Evolutionary conservation across 139 green algal genomes (phyloP), one percentile per base, ranked within the genome.

Genomic region (Monoraphidium neglectum): DNA sequence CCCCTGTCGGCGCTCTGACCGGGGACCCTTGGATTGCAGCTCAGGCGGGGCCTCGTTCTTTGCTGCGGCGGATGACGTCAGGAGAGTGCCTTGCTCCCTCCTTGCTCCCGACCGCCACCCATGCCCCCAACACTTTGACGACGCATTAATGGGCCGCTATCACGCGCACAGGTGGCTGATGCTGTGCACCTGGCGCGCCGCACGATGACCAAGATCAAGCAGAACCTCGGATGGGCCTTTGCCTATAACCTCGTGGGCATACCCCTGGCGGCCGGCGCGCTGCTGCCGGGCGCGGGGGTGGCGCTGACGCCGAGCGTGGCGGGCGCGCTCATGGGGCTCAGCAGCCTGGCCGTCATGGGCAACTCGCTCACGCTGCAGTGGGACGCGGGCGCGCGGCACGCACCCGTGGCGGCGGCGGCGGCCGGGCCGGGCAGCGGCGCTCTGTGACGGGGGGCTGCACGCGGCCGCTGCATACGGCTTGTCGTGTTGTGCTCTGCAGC

Each of bases 201-300:
- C 38, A 98, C 93, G 6, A 81, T 98, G 33, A 38, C 68, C 76
- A 98, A 97, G 81, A 97, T 98, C 61, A 77, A 82, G 56, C 92
- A 98, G 76, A 98, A 98, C 81, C 83, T 98, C 65, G 80, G 70
- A 21, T 98, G 94, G 94, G 94, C 94, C 0, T 94, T 97, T 72
- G 93, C 82, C 12, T 98, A 98, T 82, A 98, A 98, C 83, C 21
- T 93, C 3, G 56, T 96, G 0, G 86, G 82, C 36, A 87, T 98
- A 15, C 94, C 94, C 0, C 67, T 92, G 37, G 87, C 87, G 1
- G 85, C 87, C 12, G 77, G 81, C 18, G 77, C 68, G 23, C 77
- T 91, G 54, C 74, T 91, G 30, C 86, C 88, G 28, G 63, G 49
- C 40, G 54, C 81, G 13, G 86, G 86, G 18, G 61, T 92, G n/a